Evolutionary conservation across 2,329 filamentous ascomycete species (phyloP).

Genomic region (Epichloe uncinata): DNA sequence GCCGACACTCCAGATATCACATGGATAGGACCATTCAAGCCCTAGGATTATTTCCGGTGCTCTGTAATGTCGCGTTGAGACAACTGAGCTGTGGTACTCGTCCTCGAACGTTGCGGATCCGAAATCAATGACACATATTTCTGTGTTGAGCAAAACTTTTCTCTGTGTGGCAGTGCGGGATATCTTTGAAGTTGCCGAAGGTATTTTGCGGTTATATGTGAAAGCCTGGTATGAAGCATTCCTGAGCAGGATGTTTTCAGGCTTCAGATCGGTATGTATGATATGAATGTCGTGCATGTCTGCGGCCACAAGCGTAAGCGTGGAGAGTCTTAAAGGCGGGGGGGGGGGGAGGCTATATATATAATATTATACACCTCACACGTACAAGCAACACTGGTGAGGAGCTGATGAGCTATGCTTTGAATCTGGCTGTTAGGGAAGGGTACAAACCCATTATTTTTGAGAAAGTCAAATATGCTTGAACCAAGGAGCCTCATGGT

Average conservation of each 20-base stretch:
- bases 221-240: conserved; percentile 55
- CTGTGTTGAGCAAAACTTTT: conserved; percentile 53
- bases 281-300: conserved; percentile 80
- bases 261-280: conserved; percentile 76
- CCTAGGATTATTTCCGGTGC: conserved; percentile 60
- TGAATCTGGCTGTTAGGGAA: conserved; percentile 99
- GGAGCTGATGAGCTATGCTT: conserved; percentile 85
- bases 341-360: no score
- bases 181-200: conserved; percentile 25
- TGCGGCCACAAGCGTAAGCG: no score
- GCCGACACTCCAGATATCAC: conserved; percentile 62
- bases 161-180: conserved; percentile 47
- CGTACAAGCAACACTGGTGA: conserved; percentile 97
- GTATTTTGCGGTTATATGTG: conserved; percentile 56
- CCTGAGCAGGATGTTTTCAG: conserved; percentile 56
- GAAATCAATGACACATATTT: conserved; percentile 59
- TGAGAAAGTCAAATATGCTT: conserved; percentile 96
- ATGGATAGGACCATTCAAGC: conserved; percentile 57
- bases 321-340: no score
- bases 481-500: conserved; percentile 70
- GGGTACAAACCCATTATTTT: conserved; percentile 86
- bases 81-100: conserved; percentile 59
- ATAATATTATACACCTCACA: conserved; percentile 12
- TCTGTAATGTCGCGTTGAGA: conserved; percentile 56
- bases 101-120: conserved; percentile 61